Evolutionary conservation across 805 yeast species (phyloP), one percentile per base, ranked within the genome.

Genomic region (Suhomyces kilbournensis): DNA sequence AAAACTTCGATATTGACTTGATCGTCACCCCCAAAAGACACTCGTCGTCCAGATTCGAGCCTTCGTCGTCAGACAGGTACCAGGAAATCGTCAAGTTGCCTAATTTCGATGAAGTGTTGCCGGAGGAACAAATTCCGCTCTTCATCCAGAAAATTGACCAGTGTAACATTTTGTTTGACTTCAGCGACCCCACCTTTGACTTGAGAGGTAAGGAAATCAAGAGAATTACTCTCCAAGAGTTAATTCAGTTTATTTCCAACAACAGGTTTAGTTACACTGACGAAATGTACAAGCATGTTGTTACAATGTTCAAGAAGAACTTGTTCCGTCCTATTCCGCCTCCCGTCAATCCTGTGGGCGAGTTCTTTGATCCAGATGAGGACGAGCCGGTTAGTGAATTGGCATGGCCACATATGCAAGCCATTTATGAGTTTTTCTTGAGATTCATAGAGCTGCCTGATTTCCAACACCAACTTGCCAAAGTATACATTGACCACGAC

Each of bases 391-490:
- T 94, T 38, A 84, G 85, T 61, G 98, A 94, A 68, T 82, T 93
- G 57, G 92, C 97, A 8, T 94, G 99, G 99, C 97, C 98, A 10
- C 99, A 94, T 68, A 94, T 94, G 98, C 96, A 90, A 70, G 81
- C 91, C 43, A 96, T 92, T 30, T 94, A 94, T 73, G 98, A 94
- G 69, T 90, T 94, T 63, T 93, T 94, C 67, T 75, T 94, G 54
- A 78, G 96, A 63, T 93, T 94, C 70, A 86, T 94, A 50, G 98
- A 94, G 72, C 85, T 93, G 57, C 96, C 96, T 2, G 97, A 92
- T 71, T 93, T 94, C 70, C 89, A 90, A 65, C 97, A 92, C 66
- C 90, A 90, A 50, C 76, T 88, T 46, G 99, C 99, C 28, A 92
- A 92, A 70, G 94, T 89, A 63, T 92, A 84, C 67, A 91, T 94